phyloP scores from a whole-genome alignment of 2,329 filamentous ascomycete species.

The Corinectria fuckeliana region DNA sequence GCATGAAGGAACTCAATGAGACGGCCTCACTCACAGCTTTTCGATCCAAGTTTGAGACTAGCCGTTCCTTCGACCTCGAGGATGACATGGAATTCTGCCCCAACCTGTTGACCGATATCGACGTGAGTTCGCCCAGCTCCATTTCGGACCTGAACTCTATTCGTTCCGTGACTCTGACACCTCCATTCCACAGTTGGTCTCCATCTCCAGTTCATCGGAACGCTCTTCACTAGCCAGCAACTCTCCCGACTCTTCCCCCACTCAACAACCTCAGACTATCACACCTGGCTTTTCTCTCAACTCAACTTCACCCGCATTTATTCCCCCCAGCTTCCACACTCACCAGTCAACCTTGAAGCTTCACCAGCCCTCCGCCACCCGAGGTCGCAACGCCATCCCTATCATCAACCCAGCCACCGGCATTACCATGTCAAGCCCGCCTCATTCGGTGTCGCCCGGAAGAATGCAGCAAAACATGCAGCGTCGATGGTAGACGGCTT shows the following conservation, averaged over 20 bases:
- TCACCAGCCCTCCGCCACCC: constrained; percentile 88
- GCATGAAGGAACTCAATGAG: constrained; percentile 86
- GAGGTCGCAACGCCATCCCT: constrained; percentile 92
- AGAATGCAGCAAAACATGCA: constrained; percentile 64
- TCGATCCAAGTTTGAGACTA: constrained; percentile 87
- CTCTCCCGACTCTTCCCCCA: constrained; percentile 89
- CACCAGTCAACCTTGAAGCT: constrained; percentile 76
- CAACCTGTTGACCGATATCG: constrained; percentile 86
- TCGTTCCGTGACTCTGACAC: constrained; percentile 40
- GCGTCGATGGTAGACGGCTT: constrained; percentile 58
- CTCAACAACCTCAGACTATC: constrained; percentile 83
- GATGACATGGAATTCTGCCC: constrained; percentile 97
- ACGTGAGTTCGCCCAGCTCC: constrained; percentile 67
- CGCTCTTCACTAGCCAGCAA: constrained; percentile 94
- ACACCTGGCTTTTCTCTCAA: constrained; percentile 78
- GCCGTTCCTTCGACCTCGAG: constrained; percentile 91
- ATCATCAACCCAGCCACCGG: constrained; percentile 97
- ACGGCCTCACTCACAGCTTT: constrained; percentile 78
- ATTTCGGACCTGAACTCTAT: constrained; percentile 17
- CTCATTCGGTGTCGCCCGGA: constrained; percentile 71
- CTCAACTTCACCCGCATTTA: constrained; percentile 70
- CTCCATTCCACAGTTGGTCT: constrained; percentile 72
- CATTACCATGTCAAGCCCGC: constrained; percentile 85
- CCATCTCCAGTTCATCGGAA: constrained; percentile 91
- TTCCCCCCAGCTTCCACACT: constrained; percentile 69